These are phyloP conservation scores for Borovskyia barvae DNA, from an alignment of 208 protist species.

Conservation along the genomic window DNA sequence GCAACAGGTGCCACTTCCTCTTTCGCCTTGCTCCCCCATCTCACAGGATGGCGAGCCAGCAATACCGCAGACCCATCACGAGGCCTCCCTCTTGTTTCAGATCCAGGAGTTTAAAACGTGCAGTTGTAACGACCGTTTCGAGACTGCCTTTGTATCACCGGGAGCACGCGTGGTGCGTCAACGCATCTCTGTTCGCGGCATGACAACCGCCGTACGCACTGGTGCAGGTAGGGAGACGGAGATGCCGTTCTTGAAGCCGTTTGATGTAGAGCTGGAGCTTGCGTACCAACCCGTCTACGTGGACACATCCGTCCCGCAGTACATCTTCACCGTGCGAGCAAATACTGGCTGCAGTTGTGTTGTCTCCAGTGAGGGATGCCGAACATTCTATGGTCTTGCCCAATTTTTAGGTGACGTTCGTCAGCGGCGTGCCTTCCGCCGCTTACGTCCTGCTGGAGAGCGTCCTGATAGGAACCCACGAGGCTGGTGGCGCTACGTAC, in stretches of 20 bases:
- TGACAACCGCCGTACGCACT: slow-evolving; percentile 29
- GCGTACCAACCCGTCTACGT: slow-evolving; percentile 27
- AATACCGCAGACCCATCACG: background rate
- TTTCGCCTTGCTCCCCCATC: no score
- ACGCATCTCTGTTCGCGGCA: slow-evolving; percentile 41
- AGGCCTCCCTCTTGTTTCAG: slow-evolving; percentile 25
- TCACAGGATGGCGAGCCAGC: no score
- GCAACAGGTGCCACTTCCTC: background rate
- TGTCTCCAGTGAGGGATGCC: slow-evolving; percentile 22
- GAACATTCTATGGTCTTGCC: slow-evolving; percentile 14
- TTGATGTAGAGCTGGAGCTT: slow-evolving; percentile 16
- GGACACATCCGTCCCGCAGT: slow-evolving; percentile 14
- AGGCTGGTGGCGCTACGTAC: slow-evolving; percentile 68
- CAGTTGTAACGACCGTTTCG: slow-evolving; percentile 54
- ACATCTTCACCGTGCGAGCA: slow-evolving; percentile 27
- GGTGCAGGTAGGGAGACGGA: background rate
- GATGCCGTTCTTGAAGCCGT: slow-evolving; percentile 13
- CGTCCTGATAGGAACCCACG: slow-evolving; percentile 36
- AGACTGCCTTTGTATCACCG: slow-evolving; percentile 40
- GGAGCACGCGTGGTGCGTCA: slow-evolving; percentile 50
- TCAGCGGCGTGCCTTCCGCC: slow-evolving; percentile 31
- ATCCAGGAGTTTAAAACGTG: slow-evolving; percentile 45
- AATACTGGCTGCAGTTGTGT: slow-evolving; percentile 18
- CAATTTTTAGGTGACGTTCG: slow-evolving; percentile 14
- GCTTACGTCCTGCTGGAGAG: slow-evolving; percentile 25